Base-by-base conservation (phyloP, 148 eudicot genomes). In the Amaranthus cruentus region DNA sequence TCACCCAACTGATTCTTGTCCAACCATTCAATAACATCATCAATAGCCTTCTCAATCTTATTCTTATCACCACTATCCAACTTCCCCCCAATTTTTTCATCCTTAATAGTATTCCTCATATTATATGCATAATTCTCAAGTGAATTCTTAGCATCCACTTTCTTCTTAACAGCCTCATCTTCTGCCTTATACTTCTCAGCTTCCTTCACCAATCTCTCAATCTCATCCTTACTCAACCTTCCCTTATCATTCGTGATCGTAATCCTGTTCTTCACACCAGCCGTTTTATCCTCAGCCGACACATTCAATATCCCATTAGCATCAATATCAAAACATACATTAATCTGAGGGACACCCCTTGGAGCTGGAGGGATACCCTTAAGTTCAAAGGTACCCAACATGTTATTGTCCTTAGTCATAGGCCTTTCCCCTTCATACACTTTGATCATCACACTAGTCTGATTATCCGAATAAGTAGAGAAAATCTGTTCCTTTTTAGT, bases 181-280 rank as follows among this genome's bases (percentile, higher is more conserved):
- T 77, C 71, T 0, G 70, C 80, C 66, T 77, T 77, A 28, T 77
- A 77, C 71, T 65, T 57, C 58, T 77, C 75, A 0, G 80, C 80
- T 47, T 77, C 80, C 75, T 77, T 55, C 58, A 77, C 80, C 71
- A 77, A 21, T 44, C 75, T 6, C 49, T 77, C 80, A 28, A 77
- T 71, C 4, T 77, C 80, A 2, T 77, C 80, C 60, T 77, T 77
- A 18, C 80, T 77, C 13, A 77, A 57, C 71, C 80, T 64, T 8
- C 80, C 80, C 66, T 77, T 77, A 11, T 77, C 80, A 50, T 77
- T 77, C 7, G 80, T 77, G 6, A 77, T 77, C 3, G 75, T 77
- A 49, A 77, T 77, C 72, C 67, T 67, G 78, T 75, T 75, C 49
- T 75, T 75, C 72, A 75, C 78, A 6, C 78, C 78, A 6, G 78